Evolutionary conservation across 768 basidiomycete genomes (phyloP).

Genomic region (Tylopilus sp.): DNA sequence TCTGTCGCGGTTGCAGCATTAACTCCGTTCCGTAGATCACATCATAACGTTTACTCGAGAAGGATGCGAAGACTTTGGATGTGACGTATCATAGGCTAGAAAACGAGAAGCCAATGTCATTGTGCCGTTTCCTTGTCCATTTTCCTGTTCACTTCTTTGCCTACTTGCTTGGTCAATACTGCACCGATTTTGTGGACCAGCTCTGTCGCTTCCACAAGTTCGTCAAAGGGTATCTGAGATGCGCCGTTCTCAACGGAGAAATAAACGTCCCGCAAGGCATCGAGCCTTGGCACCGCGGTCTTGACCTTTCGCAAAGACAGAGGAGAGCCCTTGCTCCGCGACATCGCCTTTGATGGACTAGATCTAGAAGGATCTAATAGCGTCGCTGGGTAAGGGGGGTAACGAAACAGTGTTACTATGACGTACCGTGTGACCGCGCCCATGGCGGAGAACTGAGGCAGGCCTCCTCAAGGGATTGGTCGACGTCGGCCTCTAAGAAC

Average conservation of each 20-base stretch:
- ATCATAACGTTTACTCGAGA: constrained; percentile 2
- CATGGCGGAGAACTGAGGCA: constrained; percentile 8
- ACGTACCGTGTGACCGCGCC: constrained; percentile 9
- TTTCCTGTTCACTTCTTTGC: constrained; percentile 33
- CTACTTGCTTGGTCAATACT: constrained; percentile 45
- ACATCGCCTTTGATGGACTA: constrained; percentile 1
- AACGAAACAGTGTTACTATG: not conserved
- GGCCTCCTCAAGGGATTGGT: constrained; percentile 16
- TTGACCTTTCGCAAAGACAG: constrained; percentile 35
- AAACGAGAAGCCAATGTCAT: constrained; percentile 4
- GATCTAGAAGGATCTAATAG: not conserved
- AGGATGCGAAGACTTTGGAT: constrained; percentile 41
- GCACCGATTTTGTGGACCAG: constrained; percentile 46
- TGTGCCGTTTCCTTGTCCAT: constrained; percentile 21
- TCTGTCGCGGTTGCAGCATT: not conserved
- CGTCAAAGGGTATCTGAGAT: constrained; percentile 48
- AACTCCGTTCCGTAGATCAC: not conserved
- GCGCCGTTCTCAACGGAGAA: constrained; percentile 39
- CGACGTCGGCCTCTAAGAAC: constrained; percentile 20
- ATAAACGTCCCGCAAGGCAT: constrained; percentile 43
- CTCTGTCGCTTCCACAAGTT: constrained; percentile 44
- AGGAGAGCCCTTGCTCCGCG: constrained; percentile 10
- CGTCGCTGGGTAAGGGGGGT: not conserved
- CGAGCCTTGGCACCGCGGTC: constrained; percentile 41
- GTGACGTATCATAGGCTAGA: constrained; percentile 26